Evolutionary conservation across 768 basidiomycete species (phyloP).

Genomic region (Daedaleopsis sinensis): DNA sequence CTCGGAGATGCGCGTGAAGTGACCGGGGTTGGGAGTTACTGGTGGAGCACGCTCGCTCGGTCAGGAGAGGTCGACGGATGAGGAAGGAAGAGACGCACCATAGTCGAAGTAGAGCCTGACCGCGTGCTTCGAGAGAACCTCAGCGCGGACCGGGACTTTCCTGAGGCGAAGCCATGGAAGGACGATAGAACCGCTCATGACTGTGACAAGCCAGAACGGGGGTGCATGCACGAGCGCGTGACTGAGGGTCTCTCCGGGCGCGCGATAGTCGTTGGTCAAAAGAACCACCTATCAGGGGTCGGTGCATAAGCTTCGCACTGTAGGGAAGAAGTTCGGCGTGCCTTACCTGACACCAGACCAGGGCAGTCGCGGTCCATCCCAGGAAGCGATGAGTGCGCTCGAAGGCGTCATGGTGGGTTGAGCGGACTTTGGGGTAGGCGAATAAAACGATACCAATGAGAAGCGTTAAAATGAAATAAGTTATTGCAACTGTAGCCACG

Average conservation of each 20-base stretch:
- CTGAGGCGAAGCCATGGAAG: slow-evolving; percentile 63
- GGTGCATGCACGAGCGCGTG: slow-evolving; percentile 45
- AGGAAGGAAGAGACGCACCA: slow-evolving; percentile 35
- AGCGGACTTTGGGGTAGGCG: slow-evolving; percentile 52
- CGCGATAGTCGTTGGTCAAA: slow-evolving; percentile 55
- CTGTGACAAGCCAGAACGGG: slow-evolving; percentile 60
- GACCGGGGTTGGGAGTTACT: slow-evolving; percentile 37
- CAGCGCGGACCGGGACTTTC: slow-evolving; percentile 54
- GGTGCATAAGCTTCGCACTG: slow-evolving; percentile 32
- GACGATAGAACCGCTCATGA: slow-evolving; percentile 57
- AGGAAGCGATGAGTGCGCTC: slow-evolving; percentile 59
- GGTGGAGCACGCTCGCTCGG: slow-evolving; percentile 14
- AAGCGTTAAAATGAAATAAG: slow-evolving; percentile 52
- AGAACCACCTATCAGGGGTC: slow-evolving; percentile 44
- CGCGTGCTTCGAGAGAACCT: slow-evolving; percentile 57
- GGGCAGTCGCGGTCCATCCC: slow-evolving; percentile 54
- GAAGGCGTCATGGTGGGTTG: slow-evolving; percentile 52
- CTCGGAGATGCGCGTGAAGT: slow-evolving; percentile 41
- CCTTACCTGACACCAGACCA: slow-evolving; percentile 59
- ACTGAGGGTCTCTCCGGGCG: slow-evolving; percentile 39
- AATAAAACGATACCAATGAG: slow-evolving; percentile 52
- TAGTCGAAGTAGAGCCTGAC: slow-evolving; percentile 64
- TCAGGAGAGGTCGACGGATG: slow-evolving; percentile 18
- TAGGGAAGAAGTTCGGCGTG: slow-evolving; percentile 1
- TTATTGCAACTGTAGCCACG: slow-evolving; percentile 49